Base-by-base conservation (phyloP, 2,329 filamentous ascomycete species). In the Diaporthe ampelina region DNA sequence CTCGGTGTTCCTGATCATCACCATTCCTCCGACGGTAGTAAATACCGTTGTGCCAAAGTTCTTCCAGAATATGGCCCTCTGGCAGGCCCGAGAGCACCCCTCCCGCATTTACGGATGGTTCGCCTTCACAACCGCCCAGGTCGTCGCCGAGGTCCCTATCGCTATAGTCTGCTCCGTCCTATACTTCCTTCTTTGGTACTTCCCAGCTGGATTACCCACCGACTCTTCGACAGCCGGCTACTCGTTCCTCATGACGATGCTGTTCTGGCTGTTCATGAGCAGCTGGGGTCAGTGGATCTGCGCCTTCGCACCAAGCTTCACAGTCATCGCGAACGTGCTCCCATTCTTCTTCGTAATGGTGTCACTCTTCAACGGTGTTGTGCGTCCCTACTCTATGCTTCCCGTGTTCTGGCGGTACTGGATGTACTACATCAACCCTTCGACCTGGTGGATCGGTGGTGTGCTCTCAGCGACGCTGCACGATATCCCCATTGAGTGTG, bases 281-380 rank as follows among this genome's bases (percentile, higher is more conserved):
- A 91, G 87, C 77, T 95, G 92, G 94, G 94, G 93, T 26, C 94
- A 95, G 81, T 96, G 93, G 94, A 94, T 97, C 78, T 94, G 92
- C 76, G 94, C 94, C 0, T 95, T 95, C 82, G 93, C 94, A 0
- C 94, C 94, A 0, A 92, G 88, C 54, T 95, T 95, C 93, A 94
- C 93, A 0, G 93, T 95, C 76, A 94, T 95, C 77, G 91, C 91
- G 57, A 95, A 95, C 79, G 84, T 83, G 75, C 83, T 84, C 7
- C 94, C 94, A 0, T 95, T 95, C 85, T 94, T 95, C 88, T 94
- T 95, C 84, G 78, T 95, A 81, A 91, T 94, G 86, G 92, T 94
- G 48, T 73, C 70, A 7, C 57, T 75, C 32, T 95, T 95, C 87
- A 95, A 94, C 84, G 94, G 94, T 77, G 91, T 95, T 26, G 89